Percentiles rank a stretch among this genome's conserved stretches.
phyloP scores from a whole-genome alignment of 176 grass and related monocot species.

The Calamus simplicifolius region DNA sequence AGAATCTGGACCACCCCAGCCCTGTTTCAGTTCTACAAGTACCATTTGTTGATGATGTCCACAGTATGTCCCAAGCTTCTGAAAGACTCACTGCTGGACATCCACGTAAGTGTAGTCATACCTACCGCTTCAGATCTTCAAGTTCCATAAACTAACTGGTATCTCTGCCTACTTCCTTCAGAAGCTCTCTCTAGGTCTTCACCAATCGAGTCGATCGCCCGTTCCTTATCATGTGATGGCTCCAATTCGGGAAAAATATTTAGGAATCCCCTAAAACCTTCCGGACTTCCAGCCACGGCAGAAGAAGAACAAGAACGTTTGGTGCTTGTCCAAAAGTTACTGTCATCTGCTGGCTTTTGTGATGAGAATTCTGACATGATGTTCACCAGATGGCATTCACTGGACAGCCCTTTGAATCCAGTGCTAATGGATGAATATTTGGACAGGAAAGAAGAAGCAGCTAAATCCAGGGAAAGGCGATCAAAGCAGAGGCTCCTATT shows the following conservation, averaged over 20 bases:
- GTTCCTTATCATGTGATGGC: conserved; percentile 48
- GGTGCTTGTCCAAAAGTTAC: conserved; percentile 55
- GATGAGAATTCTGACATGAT: conserved; percentile 12
- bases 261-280: conserved; percentile 63
- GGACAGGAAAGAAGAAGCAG: conserved; percentile 29
- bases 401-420: conserved; percentile 46
- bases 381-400: conserved; percentile 16
- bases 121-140: conserved; percentile 9
- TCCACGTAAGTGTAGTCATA: conserved; percentile 55
- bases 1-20: conserved; percentile 53
- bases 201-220: conserved; percentile 63
- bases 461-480: conserved; percentile 16
- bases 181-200: conserved; percentile 74
- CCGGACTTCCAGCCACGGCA: conserved; percentile 61
- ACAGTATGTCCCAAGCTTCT: conserved; percentile 40
- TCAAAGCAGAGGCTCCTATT: conserved; percentile 57
- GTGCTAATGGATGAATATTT: conserved; percentile 38
- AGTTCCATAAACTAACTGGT: conserved; percentile 12
- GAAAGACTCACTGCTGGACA: conserved; percentile 34
- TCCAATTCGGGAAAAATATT: conserved; percentile 54
- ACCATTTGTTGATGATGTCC: conserved; percentile 42
- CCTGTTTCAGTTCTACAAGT: conserved; percentile 64
- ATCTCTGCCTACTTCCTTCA: conserved; percentile 22
- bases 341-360: conserved; percentile 40
- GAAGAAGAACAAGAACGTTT: conserved; percentile 73